phyloP scores from a whole-genome alignment of 148 eudicot species.

The Vaccinium macrocarpon region DNA sequence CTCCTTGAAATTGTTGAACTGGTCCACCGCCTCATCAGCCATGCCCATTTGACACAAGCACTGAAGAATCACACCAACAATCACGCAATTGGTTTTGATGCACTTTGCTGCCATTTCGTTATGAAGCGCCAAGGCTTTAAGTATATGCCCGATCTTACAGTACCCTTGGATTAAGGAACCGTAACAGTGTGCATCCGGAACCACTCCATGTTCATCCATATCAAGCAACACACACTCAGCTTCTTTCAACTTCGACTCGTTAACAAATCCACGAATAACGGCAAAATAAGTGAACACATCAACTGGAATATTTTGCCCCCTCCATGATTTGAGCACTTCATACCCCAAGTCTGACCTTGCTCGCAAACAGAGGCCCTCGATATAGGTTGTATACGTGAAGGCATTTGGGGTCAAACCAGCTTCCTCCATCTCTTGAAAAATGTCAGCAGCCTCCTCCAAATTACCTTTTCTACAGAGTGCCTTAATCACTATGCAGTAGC shows the following conservation, averaged over 20 bases:
- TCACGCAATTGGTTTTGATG: constrained; percentile 48
- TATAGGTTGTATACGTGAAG: constrained; percentile 34
- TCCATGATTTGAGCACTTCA: constrained; percentile 38
- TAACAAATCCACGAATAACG: constrained; percentile 61
- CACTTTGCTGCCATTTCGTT: constrained; percentile 51
- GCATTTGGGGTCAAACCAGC: constrained; percentile 47
- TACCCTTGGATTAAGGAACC: constrained; percentile 49
- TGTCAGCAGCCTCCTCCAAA: constrained; percentile 40
- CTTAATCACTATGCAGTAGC: constrained; percentile 57
- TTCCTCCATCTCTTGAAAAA: constrained; percentile 50
- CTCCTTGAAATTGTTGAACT: constrained; percentile 60
- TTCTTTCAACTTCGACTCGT: constrained; percentile 46
- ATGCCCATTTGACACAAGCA: constrained; percentile 44
- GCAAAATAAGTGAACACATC: constrained; percentile 44
- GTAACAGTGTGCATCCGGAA: constrained; percentile 40
- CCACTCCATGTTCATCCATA: constrained; percentile 46
- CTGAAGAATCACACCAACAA: constrained; percentile 46
- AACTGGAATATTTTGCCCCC: constrained; percentile 25
- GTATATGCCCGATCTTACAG: constrained; percentile 41
- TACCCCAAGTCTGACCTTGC: constrained; percentile 40
- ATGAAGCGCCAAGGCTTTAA: constrained; percentile 39
- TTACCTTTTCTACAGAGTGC: constrained; percentile 51
- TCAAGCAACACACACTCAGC: constrained; percentile 55
- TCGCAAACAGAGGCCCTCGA: constrained; percentile 55
- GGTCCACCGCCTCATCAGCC: constrained; percentile 35